These are phyloP conservation scores for Corynascus novoguineensis DNA, from an alignment of 495 filamentous ascomycete species.

Conservation along the genomic window DNA sequence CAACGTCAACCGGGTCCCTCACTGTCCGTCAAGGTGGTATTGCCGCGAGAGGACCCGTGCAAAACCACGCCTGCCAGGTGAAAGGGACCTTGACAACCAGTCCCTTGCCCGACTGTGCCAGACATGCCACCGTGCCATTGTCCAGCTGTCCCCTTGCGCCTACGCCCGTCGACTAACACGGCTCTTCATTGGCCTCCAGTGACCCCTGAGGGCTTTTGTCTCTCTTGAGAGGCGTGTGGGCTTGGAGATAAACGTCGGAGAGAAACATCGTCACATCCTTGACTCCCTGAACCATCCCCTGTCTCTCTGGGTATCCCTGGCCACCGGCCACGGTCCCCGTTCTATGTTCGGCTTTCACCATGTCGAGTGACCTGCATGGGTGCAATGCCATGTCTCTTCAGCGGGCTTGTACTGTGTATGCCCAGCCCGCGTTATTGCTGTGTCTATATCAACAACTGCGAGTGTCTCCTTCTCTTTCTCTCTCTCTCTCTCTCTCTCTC, in stretches of 20 bases:
- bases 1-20: neutral
- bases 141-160: conserved; percentile 2
- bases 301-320: neutral
- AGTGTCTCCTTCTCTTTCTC: conserved; percentile 10
- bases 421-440: neutral
- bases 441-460: conserved; percentile 12
- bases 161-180: neutral
- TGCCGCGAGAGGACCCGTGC: conserved; percentile 8
- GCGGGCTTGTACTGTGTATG: conserved; percentile 3
- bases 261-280: neutral
- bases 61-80: neutral
- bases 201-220: too few relatives aligned
- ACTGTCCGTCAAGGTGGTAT: neutral
- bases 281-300: neutral
- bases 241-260: neutral
- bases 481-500: too few relatives aligned
- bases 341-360: conserved; percentile 8
- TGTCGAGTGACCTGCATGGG: conserved; percentile 1
- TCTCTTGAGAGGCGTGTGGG: neutral
- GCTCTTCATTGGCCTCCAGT: conserved; percentile 4
- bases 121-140: conserved; percentile 6
- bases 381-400: neutral
- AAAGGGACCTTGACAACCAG: conserved; percentile 6
- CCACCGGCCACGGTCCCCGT: neutral
- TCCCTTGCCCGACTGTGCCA: neutral